A percentile compares a stretch with the other conserved stretches of the same genome.
These are phyloP conservation scores for Gossypium bickii DNA, from an alignment of 345 rosid genomes.

Conservation along the genomic window DNA sequence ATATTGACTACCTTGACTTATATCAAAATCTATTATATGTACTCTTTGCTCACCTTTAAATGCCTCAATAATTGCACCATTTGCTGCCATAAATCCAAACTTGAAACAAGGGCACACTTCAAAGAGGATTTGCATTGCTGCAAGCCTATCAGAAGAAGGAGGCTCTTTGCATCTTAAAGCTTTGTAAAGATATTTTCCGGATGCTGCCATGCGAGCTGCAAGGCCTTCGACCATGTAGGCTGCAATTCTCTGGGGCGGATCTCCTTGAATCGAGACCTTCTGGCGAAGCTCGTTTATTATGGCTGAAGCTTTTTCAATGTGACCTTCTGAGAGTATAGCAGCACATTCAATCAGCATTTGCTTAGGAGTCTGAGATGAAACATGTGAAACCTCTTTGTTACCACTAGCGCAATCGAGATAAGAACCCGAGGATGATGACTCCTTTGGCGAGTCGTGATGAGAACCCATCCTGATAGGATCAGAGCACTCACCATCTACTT, in stretches of 20 bases:
- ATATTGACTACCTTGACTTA: slow-evolving; percentile 94
- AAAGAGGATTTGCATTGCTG: slow-evolving; percentile 97
- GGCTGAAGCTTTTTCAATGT: slow-evolving; percentile 51
- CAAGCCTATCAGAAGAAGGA: slow-evolving; percentile 87
- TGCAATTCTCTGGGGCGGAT: slow-evolving; percentile 85
- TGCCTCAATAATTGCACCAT: slow-evolving; percentile 78
- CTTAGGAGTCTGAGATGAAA: slow-evolving; percentile 51
- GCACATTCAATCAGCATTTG: slow-evolving; percentile 77
- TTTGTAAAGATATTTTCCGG: slow-evolving; percentile 83
- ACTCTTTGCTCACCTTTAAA: slow-evolving; percentile 62
- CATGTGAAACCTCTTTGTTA: slow-evolving; percentile 58
- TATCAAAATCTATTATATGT: slow-evolving; percentile 85
- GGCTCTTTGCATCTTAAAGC: slow-evolving; percentile 97
- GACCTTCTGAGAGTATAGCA: slow-evolving; percentile 59
- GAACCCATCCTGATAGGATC: slow-evolving; percentile 40
- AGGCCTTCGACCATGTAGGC: slow-evolving; percentile 99
- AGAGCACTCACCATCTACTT: slow-evolving; percentile 79
- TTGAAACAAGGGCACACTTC: slow-evolving; percentile 97
- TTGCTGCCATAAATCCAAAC: slow-evolving; percentile 90
- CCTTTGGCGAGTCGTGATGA: slow-evolving; percentile 78
- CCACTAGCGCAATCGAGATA: slow-evolving; percentile 52
- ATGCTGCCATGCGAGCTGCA: slow-evolving; percentile 88
- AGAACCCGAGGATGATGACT: slow-evolving; percentile 75
- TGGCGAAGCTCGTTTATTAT: slow-evolving; percentile 72
- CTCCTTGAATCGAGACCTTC: slow-evolving; percentile 85